A percentile compares a stretch with the other conserved stretches of the same genome.
Conservation (phyloP, 2,329 filamentous ascomycete genomes). For the Emericellopsis atlantica region DNA sequence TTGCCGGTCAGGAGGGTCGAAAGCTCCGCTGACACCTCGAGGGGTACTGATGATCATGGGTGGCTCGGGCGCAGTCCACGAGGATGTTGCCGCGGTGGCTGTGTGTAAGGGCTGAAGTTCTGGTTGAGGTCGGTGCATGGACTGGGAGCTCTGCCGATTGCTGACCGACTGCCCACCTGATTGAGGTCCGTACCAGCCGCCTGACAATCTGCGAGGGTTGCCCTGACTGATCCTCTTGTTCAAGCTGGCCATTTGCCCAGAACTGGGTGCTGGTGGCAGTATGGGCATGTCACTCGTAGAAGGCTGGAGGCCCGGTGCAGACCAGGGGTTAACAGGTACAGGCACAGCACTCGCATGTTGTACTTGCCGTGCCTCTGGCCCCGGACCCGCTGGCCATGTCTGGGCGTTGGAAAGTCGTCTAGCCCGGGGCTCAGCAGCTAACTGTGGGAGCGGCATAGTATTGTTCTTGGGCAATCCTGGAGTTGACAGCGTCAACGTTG, state of each 20-base stretch:
- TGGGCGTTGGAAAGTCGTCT: slow-evolving; percentile 19
- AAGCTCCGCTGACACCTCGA: slow-evolving; percentile 38
- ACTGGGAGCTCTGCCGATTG: neutral
- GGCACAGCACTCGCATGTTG: too few species aligned
- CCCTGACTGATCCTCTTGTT: slow-evolving; percentile 23
- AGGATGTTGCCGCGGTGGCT: slow-evolving; percentile 4
- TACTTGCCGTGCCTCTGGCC: neutral
- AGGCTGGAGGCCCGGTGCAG: slow-evolving; percentile 21
- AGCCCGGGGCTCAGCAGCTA: neutral
- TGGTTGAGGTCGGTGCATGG: neutral
- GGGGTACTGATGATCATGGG: slow-evolving; percentile 51
- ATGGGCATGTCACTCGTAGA: slow-evolving; percentile 18
- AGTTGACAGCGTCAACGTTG: neutral
- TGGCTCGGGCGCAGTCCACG: slow-evolving; percentile 25
- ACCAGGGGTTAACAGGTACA: slow-evolving; percentile 18
- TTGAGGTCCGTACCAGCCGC: slow-evolving; percentile 24
- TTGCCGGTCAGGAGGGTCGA: slow-evolving; percentile 27
- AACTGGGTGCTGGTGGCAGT: slow-evolving; percentile 23
- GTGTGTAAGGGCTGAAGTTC: slow-evolving; percentile 1
- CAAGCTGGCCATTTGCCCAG: slow-evolving; percentile 24
- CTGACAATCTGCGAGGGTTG: slow-evolving; percentile 27
- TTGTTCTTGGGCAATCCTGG: neutral
- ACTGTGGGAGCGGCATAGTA: too few species aligned
- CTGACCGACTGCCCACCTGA: neutral
- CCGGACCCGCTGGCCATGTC: slow-evolving; percentile 32